A percentile compares a stretch with the other conserved stretches of the same genome.
Evolutionary conservation across 768 basidiomycete species (phyloP).

Genomic region (Auricularia cornea): DNA sequence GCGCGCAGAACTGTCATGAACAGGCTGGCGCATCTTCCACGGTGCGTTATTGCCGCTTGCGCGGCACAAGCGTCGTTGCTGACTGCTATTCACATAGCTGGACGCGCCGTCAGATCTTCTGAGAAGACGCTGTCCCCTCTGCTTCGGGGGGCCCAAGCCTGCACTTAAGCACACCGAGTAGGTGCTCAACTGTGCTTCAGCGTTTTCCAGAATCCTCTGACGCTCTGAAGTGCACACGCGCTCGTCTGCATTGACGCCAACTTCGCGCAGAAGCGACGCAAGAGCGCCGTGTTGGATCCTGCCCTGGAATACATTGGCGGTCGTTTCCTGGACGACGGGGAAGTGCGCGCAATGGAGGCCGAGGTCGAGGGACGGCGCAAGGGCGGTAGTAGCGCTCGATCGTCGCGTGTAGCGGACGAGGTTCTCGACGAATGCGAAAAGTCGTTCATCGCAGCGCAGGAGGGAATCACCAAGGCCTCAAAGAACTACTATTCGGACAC

Average conservation of each 20-base stretch:
- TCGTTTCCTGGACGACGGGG: neutral
- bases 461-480: neutral
- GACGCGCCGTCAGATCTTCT: neutral
- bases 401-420: neutral
- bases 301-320: neutral
- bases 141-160: neutral
- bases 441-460: conserved; percentile 5
- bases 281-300: neutral
- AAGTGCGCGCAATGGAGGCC: neutral
- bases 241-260: conserved; percentile 3
- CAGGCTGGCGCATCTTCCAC: no score
- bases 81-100: no score
- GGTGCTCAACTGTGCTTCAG: neutral
- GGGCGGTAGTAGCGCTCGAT: no score
- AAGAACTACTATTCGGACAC: conserved; percentile 5
- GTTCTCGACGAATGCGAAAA: conserved; percentile 5
- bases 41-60: neutral
- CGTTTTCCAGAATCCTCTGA: neutral
- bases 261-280: conserved; percentile 3
- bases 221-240: conserved; percentile 2
- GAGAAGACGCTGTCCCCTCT: neutral
- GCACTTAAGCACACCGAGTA: neutral
- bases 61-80: no score
- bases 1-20: no score
- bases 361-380: neutral